phyloP scores from a whole-genome alignment of 139 green algal genomes.

The Pseudopediastrum boryanum region DNA sequence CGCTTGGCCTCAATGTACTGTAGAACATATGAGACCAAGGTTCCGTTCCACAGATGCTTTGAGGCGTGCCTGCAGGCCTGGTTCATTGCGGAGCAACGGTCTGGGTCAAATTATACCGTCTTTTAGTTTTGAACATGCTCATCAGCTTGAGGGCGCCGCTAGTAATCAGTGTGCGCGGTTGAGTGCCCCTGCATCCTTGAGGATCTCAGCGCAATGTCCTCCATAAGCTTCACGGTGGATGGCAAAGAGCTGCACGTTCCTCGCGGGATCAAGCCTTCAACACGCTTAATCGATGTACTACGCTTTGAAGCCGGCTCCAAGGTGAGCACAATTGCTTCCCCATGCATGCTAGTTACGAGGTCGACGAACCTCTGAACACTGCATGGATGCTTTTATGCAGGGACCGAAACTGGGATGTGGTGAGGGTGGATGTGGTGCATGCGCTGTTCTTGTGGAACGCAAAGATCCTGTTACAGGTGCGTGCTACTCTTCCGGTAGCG shows the following conservation, averaged over 20 bases:
- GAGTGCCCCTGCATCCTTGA: not conserved
- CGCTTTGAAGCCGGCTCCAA: slow-evolving; percentile 16
- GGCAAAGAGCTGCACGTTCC: slow-evolving; percentile 11
- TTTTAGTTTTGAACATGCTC: not conserved
- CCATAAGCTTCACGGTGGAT: slow-evolving; percentile 7
- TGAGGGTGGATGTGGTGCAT: slow-evolving; percentile 88
- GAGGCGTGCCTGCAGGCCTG: not conserved
- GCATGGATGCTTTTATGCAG: slow-evolving; percentile 32
- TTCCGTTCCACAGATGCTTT: not conserved
- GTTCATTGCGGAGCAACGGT: not conserved
- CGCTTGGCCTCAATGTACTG: too few species aligned
- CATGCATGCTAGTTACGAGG: not conserved
- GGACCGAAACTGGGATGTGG: slow-evolving; percentile 88
- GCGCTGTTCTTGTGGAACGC: slow-evolving; percentile 79
- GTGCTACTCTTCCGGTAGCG: slow-evolving; percentile 12
- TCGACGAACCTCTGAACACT: not conserved
- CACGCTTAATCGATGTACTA: slow-evolving; percentile 17
- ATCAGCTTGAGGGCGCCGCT: not conserved
- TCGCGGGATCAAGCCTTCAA: not conserved
- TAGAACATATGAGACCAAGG: too few species aligned
- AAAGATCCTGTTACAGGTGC: slow-evolving; percentile 13
- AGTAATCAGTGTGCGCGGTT: not conserved
- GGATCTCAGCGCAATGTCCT: not conserved
- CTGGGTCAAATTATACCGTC: not conserved
- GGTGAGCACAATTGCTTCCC: slow-evolving; percentile 5